Evolutionary conservation across 768 basidiomycete genomes (phyloP), one percentile per base, ranked within the genome.

Genomic region (Sporobolomyces pararoseus): DNA sequence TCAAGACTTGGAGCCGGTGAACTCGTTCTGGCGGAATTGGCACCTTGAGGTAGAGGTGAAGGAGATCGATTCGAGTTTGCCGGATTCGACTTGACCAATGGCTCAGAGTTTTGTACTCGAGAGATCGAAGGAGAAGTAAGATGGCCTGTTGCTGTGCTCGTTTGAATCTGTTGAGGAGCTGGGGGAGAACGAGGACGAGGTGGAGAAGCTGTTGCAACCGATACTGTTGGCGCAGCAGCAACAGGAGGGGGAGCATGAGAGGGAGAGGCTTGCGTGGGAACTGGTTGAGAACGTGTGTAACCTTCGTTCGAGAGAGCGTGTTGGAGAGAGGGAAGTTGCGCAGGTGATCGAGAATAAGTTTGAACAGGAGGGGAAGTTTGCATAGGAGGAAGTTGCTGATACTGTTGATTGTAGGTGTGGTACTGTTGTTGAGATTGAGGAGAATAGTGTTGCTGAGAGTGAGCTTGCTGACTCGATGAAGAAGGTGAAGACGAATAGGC

Each of bases 41-140:
- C n/a, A n/a, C n/a, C n/a, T n/a, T n/a, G n/a, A n/a, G n/a, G n/a
- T n/a, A 49, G 32, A 0, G 64, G 72, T 10, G 72, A 57, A 5
- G 50, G 53, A 7, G 61, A 52, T 47, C 27, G 46, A 3, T 29
- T 14, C 32, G 47, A 23, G 4, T 14, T 25, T 13, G 59, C 17
- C 29, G 46, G 14, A 29, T 17, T 9, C 17, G 53, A 5, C 1
- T 27, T 35, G 6, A 14, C 17, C 58, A 35, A 67, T 0, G 47
- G 9, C 4, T 62, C 59, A 7, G 21, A 7, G 34, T 32, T 55
- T 34, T 68, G 66, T 6, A 68, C 66, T 13, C 66, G 50, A 0
- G 60, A 59, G 35, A 68, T 51, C 9, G 58, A 70, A 3, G 63
- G 63, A 9, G 54, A 64, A 0, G 63, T 21, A 34, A 63, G 34